phyloP scores from a whole-genome alignment of 805 yeast species.

The Zygosaccharomyces pseudorouxii region DNA sequence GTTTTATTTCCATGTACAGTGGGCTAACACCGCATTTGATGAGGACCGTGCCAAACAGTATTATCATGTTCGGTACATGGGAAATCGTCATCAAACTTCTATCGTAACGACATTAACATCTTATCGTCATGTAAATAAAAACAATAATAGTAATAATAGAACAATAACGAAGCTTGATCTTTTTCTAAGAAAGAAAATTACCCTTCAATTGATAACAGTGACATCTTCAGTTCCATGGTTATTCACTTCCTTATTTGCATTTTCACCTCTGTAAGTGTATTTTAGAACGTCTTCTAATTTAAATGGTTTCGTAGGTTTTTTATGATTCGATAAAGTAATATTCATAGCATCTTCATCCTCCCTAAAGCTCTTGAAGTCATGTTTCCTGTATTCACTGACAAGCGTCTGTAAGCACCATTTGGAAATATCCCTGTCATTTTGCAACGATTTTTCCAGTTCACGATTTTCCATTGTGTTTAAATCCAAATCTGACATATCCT shows the following conservation, averaged over 20 bases:
- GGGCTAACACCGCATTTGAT: conserved; percentile 95
- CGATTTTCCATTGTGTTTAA: conserved; percentile 24
- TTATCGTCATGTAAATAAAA: conserved; percentile 8
- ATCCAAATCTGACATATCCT: conserved; percentile 32
- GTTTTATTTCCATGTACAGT: conserved; percentile 89
- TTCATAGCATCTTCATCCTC: conserved; percentile 36
- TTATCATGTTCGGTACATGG: conserved; percentile 99
- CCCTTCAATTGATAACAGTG: conserved; percentile 8
- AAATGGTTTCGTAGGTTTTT: conserved; percentile 31
- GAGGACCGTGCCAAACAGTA: conserved; percentile 96
- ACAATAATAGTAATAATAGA: background rate
- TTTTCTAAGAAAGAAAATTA: background rate
- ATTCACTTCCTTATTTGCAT: background rate
- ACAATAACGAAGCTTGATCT: background rate
- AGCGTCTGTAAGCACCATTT: conserved; percentile 60
- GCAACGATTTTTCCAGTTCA: conserved; percentile 23
- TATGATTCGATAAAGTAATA: conserved; percentile 16
- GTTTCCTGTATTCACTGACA: conserved; percentile 49
- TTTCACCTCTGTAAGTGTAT: conserved; percentile 44
- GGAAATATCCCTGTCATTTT: conserved; percentile 61
- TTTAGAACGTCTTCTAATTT: conserved; percentile 39
- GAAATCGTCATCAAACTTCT: conserved; percentile 68
- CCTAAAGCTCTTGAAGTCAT: conserved; percentile 57
- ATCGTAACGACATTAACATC: conserved; percentile 29
- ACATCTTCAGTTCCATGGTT: background rate